These are phyloP conservation scores for Apiospora kogelbergensis DNA, from an alignment of 2,329 filamentous ascomycete genomes.

Conservation along the genomic window DNA sequence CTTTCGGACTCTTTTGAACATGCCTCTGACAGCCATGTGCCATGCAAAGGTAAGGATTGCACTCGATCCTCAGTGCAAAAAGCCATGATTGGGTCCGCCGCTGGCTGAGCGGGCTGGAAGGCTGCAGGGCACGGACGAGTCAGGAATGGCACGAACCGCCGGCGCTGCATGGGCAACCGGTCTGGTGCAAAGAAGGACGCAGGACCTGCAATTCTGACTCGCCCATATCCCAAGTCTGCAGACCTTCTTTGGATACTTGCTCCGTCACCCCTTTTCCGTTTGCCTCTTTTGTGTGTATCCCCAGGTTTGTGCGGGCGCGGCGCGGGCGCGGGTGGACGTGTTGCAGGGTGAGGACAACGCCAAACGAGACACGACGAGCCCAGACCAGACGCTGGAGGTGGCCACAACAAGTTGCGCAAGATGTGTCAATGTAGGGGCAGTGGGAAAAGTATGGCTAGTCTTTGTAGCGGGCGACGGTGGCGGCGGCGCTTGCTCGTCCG, in stretches of 20 bases:
- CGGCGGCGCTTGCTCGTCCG: background rate
- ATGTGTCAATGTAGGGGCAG: background rate
- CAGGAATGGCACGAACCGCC: slow-evolving; percentile 7
- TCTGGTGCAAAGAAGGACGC: background rate
- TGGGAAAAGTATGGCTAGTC: background rate
- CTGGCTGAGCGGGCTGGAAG: background rate
- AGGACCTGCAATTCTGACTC: slow-evolving; percentile 10
- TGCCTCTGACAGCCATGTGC: background rate
- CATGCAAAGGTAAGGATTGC: slow-evolving; percentile 3
- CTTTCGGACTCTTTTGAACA: background rate
- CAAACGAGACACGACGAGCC: background rate
- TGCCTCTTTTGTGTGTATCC: background rate
- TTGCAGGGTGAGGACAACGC: background rate
- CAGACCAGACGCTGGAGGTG: too few relatives aligned
- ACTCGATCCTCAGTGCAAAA: too few relatives aligned
- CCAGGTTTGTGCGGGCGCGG: background rate
- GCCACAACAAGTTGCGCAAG: background rate
- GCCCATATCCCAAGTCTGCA: background rate
- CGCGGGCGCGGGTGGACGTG: background rate
- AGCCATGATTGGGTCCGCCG: background rate
- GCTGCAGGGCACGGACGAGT: slow-evolving; percentile 11
- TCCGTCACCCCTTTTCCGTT: background rate
- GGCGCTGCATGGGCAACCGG: slow-evolving; percentile 8
- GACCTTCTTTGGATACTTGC: background rate
- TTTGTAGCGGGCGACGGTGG: background rate